Percentiles rank a stretch among this genome's conserved stretches.
Evolutionary conservation across 331 rosid genomes (phyloP).

Genomic region (Malus hybrid): DNA sequence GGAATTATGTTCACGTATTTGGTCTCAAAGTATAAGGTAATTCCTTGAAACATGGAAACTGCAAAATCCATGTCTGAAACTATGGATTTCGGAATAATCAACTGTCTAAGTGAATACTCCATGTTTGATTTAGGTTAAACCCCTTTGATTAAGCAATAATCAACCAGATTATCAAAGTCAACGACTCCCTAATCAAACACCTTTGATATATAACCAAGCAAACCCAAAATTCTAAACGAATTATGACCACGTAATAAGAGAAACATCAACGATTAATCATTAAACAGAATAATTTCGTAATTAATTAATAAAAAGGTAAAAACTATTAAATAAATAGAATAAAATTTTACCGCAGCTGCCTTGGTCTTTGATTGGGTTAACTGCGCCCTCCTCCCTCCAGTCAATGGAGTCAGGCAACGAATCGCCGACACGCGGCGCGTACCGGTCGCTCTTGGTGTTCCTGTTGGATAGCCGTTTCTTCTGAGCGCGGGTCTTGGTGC

Average conservation of each 20-base stretch:
- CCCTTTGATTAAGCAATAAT: background rate
- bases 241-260: background rate
- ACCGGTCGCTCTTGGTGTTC: constrained; percentile 37
- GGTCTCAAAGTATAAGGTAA: too few species aligned
- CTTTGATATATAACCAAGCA: background rate
- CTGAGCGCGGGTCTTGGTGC: constrained; percentile 23
- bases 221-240: background rate
- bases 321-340: too few species aligned
- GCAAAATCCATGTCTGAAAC: too few species aligned
- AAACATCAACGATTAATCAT: background rate
- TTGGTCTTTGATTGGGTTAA: constrained; percentile 62
- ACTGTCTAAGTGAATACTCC: background rate
- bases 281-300: background rate
- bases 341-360: constrained; percentile 56
- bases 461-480: constrained; percentile 15
- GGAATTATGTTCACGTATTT: too few species aligned
- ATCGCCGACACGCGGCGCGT: constrained; percentile 53
- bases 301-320: background rate
- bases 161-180: background rate
- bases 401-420: constrained; percentile 55
- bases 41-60: too few species aligned
- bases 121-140: too few species aligned
- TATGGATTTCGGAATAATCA: background rate
- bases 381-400: constrained; percentile 84
- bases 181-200: background rate